Evolutionary conservation across 2,329 filamentous ascomycete genomes (phyloP).

Genomic region (Diplodia scrobiculata): DNA sequence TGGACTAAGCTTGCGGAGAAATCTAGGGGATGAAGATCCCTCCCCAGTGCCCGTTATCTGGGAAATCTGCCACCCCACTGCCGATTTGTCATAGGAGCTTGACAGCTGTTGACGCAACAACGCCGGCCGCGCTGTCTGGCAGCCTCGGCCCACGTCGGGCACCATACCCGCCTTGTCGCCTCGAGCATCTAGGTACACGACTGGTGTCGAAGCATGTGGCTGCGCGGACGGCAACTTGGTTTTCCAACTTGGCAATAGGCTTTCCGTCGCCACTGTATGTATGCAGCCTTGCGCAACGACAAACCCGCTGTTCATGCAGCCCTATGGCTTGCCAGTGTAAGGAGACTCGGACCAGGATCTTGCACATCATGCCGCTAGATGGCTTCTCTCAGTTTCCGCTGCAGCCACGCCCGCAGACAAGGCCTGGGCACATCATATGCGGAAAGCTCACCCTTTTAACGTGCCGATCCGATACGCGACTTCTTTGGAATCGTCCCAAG

Average conservation of each 20-base stretch:
- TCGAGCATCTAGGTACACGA: neutral
- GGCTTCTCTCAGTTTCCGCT: neutral
- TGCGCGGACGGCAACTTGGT: neutral
- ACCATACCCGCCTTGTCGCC: neutral
- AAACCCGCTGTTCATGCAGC: conserved; percentile 18
- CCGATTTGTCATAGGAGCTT: conserved; percentile 20
- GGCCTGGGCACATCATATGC: neutral
- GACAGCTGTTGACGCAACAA: conserved; percentile 19
- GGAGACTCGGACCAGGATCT: conserved; percentile 4
- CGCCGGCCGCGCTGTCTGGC: neutral
- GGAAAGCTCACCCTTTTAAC: neutral
- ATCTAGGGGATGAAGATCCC: conserved; percentile 21
- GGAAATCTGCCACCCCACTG: conserved; percentile 22
- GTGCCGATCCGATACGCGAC: neutral
- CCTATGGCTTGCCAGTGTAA: conserved; percentile 14
- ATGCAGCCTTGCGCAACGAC: conserved; percentile 23
- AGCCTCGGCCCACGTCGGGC: neutral
- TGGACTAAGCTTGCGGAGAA: conserved; percentile 29
- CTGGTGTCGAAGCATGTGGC: neutral
- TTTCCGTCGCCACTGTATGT: conserved; percentile 2
- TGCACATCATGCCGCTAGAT: conserved; percentile 8
- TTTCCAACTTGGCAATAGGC: neutral
- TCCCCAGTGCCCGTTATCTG: conserved; percentile 19
- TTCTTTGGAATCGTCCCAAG: neutral
- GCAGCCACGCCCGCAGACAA: neutral